Conservation (phyloP, 129 eudicot species). For the Ambrosia trifida region DNA sequence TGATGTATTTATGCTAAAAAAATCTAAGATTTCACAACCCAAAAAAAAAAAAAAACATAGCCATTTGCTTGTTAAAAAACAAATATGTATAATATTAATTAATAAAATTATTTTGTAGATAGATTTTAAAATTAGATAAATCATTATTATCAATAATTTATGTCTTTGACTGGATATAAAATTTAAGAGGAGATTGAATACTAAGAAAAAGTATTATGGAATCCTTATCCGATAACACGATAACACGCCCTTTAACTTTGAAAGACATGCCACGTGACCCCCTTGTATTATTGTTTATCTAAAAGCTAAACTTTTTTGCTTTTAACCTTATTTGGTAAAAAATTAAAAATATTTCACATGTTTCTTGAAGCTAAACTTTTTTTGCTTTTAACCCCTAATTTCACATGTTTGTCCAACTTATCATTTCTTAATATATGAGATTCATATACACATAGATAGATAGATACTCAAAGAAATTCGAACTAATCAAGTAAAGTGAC, state of each 20-base stretch:
- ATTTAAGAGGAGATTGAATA: neutral
- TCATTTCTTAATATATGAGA: too few species aligned
- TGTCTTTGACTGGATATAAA: neutral
- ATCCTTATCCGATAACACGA: slow-evolving; percentile 2
- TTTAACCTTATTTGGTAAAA: neutral
- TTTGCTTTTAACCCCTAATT: neutral
- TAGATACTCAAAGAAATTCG: too few species aligned
- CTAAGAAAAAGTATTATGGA: neutral
- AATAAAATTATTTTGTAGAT: too few species aligned
- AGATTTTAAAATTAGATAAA: too few species aligned
- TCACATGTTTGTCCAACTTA: too few species aligned
- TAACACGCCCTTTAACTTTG: neutral
- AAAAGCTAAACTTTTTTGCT: neutral
- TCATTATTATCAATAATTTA: neutral
- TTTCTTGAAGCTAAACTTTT: neutral
- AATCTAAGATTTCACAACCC: too few species aligned
- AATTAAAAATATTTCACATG: neutral
- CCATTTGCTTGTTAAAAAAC: too few species aligned
- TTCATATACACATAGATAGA: too few species aligned
- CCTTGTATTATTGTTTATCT: slow-evolving; percentile 1
- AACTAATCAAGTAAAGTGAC: too few species aligned
- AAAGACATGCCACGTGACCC: slow-evolving; percentile 3
- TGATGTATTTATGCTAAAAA: too few species aligned
- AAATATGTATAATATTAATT: too few species aligned
- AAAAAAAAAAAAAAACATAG: too few species aligned